Conservation (phyloP, 2,329 filamentous ascomycete genomes). For the Fonsecaea pugnacius region DNA sequence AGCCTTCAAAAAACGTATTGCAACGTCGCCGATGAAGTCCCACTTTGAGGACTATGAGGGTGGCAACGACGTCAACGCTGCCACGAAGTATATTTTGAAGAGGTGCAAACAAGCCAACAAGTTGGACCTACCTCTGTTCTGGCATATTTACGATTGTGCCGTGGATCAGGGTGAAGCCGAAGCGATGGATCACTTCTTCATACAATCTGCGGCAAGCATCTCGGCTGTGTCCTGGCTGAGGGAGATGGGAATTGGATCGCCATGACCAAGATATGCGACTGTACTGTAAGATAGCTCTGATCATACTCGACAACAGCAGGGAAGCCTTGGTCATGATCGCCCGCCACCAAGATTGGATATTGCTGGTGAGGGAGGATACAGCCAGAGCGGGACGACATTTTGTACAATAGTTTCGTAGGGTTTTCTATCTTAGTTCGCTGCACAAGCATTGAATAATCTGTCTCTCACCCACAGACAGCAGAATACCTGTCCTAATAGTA, state of each 20-base stretch:
- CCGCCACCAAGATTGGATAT: not conserved
- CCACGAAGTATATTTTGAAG: slow-evolving; percentile 29
- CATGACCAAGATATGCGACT: not conserved
- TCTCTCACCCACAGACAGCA: too few species aligned
- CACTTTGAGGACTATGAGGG: slow-evolving; percentile 28
- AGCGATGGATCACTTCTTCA: slow-evolving; percentile 25
- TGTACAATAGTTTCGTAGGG: slow-evolving; percentile 6
- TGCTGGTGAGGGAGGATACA: not conserved
- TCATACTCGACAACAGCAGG: not conserved
- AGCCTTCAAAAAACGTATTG: slow-evolving; percentile 24
- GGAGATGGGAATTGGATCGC: slow-evolving; percentile 19
- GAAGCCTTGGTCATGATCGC: not conserved
- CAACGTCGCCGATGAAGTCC: slow-evolving; percentile 21
- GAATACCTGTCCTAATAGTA: not conserved
- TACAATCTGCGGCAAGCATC: slow-evolving; percentile 21
- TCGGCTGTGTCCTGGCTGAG: slow-evolving; percentile 19
- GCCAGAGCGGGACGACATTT: slow-evolving; percentile 1
- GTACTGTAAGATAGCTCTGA: not conserved
- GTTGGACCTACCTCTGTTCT: slow-evolving; percentile 22
- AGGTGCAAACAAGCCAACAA: slow-evolving; percentile 22
- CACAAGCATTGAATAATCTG: not conserved
- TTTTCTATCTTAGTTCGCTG: not conserved
- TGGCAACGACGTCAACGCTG: slow-evolving; percentile 25
- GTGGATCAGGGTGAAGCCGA: slow-evolving; percentile 12
- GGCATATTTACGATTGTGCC: slow-evolving; percentile 22